Evolutionary conservation across 768 basidiomycete genomes (phyloP), one percentile per base, ranked within the genome.

Genomic region (Auricularia heimuer): DNA sequence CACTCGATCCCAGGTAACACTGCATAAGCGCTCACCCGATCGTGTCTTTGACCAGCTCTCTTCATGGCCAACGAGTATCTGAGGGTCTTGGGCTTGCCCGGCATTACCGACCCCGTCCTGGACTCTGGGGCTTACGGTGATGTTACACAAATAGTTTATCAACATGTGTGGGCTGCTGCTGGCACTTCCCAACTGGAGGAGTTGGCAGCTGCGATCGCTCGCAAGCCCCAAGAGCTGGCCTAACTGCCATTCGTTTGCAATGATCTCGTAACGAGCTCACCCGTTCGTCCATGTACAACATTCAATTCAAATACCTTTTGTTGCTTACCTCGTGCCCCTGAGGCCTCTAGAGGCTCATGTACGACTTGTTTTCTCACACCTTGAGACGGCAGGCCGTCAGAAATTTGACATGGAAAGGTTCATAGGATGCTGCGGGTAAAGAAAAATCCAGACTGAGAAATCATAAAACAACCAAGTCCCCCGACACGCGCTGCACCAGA

Each of bases 401-500:
- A 14, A 14, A 42, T 3, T 7, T 42, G 39, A 42, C 8, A 42
- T 14, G 12, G 39, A 42, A 58, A 24, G 16, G 34, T 24, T 58
- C 54, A 58, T 34, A 58, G 34, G 21, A 24, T 24, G 6, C 21
- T 16, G 47, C 16, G 21, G 47, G 24, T 58, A 8, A 35, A 44
- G 7, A 35, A 37, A 18, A 11, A 34, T 37, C 14, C 18, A 18
- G 42, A n/a, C 8, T 37, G 47, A 63, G 21, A 47, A 42, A 44
- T 65, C 63, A 90, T 65, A 94, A 76, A 67, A 93, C 85, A 47
- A 94, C 89, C 47, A 93, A 75, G 74, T 94, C 91, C 60, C 91
- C 61, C 77, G 79, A 79, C 91, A 94, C 21, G 88, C 84, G 71
- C 85, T 82, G 76, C 91, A 94, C 90, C 92, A 94, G 76, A 94